phyloP scores from a whole-genome alignment of 2,329 filamentous ascomycete species.

The Colletotrichum eleusines region DNA sequence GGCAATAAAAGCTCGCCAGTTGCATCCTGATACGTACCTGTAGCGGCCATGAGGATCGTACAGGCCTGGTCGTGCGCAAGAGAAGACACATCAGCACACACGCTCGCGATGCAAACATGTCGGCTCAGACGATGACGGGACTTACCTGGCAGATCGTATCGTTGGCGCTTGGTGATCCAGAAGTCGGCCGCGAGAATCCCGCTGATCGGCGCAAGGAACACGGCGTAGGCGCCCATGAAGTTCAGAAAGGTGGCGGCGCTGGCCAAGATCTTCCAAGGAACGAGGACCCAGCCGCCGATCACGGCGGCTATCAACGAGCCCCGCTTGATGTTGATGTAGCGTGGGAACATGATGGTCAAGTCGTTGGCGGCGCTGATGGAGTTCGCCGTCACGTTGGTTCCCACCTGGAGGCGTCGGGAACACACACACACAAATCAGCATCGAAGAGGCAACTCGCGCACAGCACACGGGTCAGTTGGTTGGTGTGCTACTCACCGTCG shows the following conservation, averaged over 20 bases:
- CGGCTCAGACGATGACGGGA: not conserved
- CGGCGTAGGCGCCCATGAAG: constrained; percentile 71
- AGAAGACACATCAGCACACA: not conserved
- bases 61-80: constrained; percentile 40
- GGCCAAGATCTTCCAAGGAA: constrained; percentile 74
- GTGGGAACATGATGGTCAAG: constrained; percentile 64
- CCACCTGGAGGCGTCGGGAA: constrained; percentile 47
- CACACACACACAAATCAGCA: not conserved
- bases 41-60: constrained; percentile 60
- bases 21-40: constrained; percentile 57
- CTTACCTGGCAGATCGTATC: constrained; percentile 55
- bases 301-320: constrained; percentile 67
- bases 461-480: not conserved
- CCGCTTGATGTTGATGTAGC: constrained; percentile 67
- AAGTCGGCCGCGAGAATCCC: constrained; percentile 71
- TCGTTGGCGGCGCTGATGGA: constrained; percentile 67
- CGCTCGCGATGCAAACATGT: not conserved
- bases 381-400: constrained; percentile 69
- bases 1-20: constrained; percentile 70
- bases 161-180: constrained; percentile 68
- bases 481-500: constrained; percentile 50
- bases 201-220: constrained; percentile 75
- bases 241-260: constrained; percentile 69
- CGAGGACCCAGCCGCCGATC: constrained; percentile 67
- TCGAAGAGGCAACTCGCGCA: no score